A percentile compares a stretch with the other conserved stretches of the same genome.
Evolutionary conservation across 2,329 filamentous ascomycete species (phyloP).

Genomic region (Cordyceps cateniannulata): DNA sequence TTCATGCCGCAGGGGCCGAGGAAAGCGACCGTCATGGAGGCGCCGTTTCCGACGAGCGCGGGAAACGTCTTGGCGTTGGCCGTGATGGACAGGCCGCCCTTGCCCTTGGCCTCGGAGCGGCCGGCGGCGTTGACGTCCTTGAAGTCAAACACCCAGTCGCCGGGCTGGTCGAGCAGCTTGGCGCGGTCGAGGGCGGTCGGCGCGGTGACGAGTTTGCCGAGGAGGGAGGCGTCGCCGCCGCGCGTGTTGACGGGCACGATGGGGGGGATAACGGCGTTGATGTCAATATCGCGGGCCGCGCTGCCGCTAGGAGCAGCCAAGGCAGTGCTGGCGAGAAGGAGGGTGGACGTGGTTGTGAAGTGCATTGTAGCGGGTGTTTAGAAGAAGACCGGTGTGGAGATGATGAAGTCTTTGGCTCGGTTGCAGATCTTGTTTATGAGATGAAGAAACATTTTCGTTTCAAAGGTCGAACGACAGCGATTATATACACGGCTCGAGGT

Average conservation of each 20-base stretch:
- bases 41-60: conserved; percentile 41
- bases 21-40: conserved; percentile 42
- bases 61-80: conserved; percentile 43
- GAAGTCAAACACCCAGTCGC: conserved; percentile 39
- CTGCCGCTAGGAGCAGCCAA: conserved; percentile 12
- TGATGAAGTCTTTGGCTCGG: neutral
- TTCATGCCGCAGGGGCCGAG: conserved; percentile 45
- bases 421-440: conserved; percentile 1
- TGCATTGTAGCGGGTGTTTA: conserved; percentile 5
- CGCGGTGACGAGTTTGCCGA: conserved; percentile 23
- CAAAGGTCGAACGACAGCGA: neutral
- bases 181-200: conserved; percentile 26
- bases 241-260: conserved; percentile 24
- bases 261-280: conserved; percentile 20
- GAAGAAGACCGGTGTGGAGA: neutral
- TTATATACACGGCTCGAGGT: neutral
- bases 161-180: conserved; percentile 26
- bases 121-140: conserved; percentile 19
- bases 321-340: conserved; percentile 15
- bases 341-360: conserved; percentile 12
- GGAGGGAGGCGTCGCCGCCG: conserved; percentile 21
- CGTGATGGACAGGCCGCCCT: conserved; percentile 32
- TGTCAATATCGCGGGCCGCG: conserved; percentile 4
- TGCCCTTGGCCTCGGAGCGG: conserved; percentile 18
- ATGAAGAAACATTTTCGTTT: conserved; percentile 1